A percentile compares a stretch with the other conserved stretches of the same genome.
These are phyloP conservation scores for Sporothrix schenckii DNA, from an alignment of 2,329 filamentous ascomycete species.

Conservation along the genomic window DNA sequence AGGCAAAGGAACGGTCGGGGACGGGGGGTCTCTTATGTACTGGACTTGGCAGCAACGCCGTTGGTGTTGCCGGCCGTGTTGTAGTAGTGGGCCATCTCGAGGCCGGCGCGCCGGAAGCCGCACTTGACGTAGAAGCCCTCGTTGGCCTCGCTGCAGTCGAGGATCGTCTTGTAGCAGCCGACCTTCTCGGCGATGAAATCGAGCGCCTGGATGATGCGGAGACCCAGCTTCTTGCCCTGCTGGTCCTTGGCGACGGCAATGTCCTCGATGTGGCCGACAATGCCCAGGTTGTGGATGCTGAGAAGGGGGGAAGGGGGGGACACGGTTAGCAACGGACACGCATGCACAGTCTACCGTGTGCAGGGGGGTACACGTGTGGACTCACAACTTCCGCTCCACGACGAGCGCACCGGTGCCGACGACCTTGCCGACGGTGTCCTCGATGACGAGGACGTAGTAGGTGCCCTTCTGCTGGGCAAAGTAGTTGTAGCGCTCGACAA, in stretches of 20 bases:
- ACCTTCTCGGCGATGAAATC: slow-evolving; percentile 85
- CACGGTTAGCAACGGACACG: neutral
- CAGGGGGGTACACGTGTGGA: slow-evolving; percentile 34
- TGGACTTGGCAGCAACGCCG: slow-evolving; percentile 35
- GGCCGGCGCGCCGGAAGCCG: slow-evolving; percentile 85
- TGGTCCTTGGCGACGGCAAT: slow-evolving; percentile 94
- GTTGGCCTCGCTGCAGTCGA: slow-evolving; percentile 95
- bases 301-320: neutral
- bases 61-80: slow-evolving; percentile 47
- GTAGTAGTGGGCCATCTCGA: slow-evolving; percentile 98
- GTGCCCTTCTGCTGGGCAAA: slow-evolving; percentile 72
- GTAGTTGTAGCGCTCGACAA: slow-evolving; percentile 79
- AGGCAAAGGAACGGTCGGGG: neutral
- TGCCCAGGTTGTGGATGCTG: slow-evolving; percentile 76
- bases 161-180: slow-evolving; percentile 95
- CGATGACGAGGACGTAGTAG: slow-evolving; percentile 86
- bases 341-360: neutral
- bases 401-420: slow-evolving; percentile 91
- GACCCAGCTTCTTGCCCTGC: slow-evolving; percentile 94
- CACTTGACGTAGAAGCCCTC: slow-evolving; percentile 99
- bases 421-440: slow-evolving; percentile 67
- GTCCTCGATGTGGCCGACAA: slow-evolving; percentile 95
- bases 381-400: slow-evolving; percentile 91
- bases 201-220: slow-evolving; percentile 90
- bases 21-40: slow-evolving; percentile 27